Conservation (phyloP, 129 eudicot genomes). For the sunflower (Helianthus annuus) region DNA sequence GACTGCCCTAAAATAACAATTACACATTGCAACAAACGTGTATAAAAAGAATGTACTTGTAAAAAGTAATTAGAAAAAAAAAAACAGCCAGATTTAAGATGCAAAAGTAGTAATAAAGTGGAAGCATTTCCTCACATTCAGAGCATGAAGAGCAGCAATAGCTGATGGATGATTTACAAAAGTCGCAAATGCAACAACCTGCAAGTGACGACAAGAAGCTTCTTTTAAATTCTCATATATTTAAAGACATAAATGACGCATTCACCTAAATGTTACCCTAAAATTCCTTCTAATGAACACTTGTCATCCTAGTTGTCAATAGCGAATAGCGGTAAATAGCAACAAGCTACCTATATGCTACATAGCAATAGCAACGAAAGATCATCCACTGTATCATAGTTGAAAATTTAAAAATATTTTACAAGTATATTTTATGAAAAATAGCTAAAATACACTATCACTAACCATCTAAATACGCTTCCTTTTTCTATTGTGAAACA, state of each 20-base stretch:
- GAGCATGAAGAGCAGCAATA: slow-evolving; percentile 65
- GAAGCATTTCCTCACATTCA: slow-evolving; percentile 57
- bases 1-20: background rate
- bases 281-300: background rate
- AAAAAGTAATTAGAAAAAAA: background rate
- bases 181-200: slow-evolving; percentile 99
- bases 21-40: background rate
- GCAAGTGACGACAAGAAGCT: slow-evolving; percentile 23
- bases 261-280: background rate
- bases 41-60: background rate
- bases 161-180: slow-evolving; percentile 85
- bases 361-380: too few relatives aligned
- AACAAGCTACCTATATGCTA: too few relatives aligned
- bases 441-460: too few relatives aligned
- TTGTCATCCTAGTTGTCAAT: background rate
- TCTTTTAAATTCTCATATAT: background rate
- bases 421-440: too few relatives aligned
- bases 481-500: too few relatives aligned
- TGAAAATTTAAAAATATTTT: too few relatives aligned
- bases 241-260: too few relatives aligned
- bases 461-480: too few relatives aligned
- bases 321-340: too few relatives aligned
- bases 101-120: background rate
- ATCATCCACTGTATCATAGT: too few relatives aligned
- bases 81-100: background rate